phyloP scores from a whole-genome alignment of 1,284 basidiomycete species.

The Coniferiporia weirii region DNA sequence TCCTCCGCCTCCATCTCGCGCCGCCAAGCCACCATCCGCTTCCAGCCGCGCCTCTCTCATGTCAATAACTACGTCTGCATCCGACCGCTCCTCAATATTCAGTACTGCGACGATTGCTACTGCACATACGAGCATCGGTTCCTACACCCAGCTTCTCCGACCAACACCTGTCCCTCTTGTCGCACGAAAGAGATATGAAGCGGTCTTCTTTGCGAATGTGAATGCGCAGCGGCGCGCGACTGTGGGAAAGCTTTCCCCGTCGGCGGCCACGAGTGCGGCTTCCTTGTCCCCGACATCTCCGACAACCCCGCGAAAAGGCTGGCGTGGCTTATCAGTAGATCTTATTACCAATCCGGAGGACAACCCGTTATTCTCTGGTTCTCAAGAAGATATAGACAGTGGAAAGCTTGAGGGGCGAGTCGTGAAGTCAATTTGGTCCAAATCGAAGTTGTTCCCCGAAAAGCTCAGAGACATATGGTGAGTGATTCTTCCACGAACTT shows the following conservation, averaged over 20 bases:
- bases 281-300: conserved; percentile 29
- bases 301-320: conserved; percentile 38
- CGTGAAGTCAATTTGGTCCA: conserved; percentile 58
- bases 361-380: conserved; percentile 22
- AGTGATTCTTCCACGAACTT: conserved; percentile 22
- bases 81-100: conserved; percentile 60
- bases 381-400: conserved; percentile 33
- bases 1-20: conserved; percentile 14
- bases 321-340: conserved; percentile 74
- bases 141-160: conserved; percentile 31
- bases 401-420: conserved; percentile 47
- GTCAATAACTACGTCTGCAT: conserved; percentile 34
- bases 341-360: conserved; percentile 47
- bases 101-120: conserved; percentile 43
- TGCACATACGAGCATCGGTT: conserved; percentile 42
- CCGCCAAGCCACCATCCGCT: conserved; percentile 23
- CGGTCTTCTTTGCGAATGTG: conserved; percentile 56
- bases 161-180: conserved; percentile 61
- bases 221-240: conserved; percentile 37
- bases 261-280: conserved; percentile 25
- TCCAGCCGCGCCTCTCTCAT: conserved; percentile 26
- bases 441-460: conserved; percentile 49
- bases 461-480: conserved; percentile 65
- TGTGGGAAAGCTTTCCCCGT: conserved; percentile 17
- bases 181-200: conserved; percentile 60